Base-by-base conservation (phyloP, 768 basidiomycete genomes). In the Ramaria sp. region DNA sequence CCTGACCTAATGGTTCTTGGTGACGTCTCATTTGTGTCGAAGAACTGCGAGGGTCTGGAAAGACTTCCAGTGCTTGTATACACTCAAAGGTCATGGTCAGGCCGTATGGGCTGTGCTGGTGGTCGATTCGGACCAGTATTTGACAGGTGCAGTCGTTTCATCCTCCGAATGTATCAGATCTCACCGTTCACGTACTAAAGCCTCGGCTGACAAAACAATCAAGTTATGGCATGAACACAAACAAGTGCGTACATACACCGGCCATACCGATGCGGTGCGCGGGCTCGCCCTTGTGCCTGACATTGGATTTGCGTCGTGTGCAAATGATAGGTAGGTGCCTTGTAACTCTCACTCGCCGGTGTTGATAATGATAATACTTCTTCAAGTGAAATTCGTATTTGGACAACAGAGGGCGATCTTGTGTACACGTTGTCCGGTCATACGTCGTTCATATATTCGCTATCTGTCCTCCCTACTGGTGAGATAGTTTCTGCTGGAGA, bases 21-120 rank as follows among this genome's bases (percentile, higher is more conserved):
- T 48, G 45, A 31, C 51, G 13, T 50, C 50, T 49, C 30, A 52
- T 27, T 47, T 9, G 52, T 11, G 31, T 49, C 58, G 31, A 65
- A 97, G 94, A 67, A 91, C 95, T 1, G 95, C 92, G 37, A 91
- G 91, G 71, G 86, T 99, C 1, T 97, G 93, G 92, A 83, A 82
- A 69, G 76, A 87, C 64, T 92, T 88, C 68, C 69, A 80, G 58
- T 70, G 83, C 53, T 75, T 74, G 7, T 80, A 88, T 63, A 86
- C 87, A 59, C 78, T 99, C 53, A 80, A 82, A 64, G 91, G 85
- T 17, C 95, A 98, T 66, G 74, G 86, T 54, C 89, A 93, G 69
- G 86, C 95, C 7, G 94, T 98, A 1, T 96, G 93, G 93, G 88
- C 91, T 4, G 93, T 96, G 5, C 71, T 89, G 47, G 85, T 84